Evolutionary conservation across 805 yeast genomes (phyloP), one percentile per base, ranked within the genome.

Genomic region (Teunomyces barrocoloradensis): DNA sequence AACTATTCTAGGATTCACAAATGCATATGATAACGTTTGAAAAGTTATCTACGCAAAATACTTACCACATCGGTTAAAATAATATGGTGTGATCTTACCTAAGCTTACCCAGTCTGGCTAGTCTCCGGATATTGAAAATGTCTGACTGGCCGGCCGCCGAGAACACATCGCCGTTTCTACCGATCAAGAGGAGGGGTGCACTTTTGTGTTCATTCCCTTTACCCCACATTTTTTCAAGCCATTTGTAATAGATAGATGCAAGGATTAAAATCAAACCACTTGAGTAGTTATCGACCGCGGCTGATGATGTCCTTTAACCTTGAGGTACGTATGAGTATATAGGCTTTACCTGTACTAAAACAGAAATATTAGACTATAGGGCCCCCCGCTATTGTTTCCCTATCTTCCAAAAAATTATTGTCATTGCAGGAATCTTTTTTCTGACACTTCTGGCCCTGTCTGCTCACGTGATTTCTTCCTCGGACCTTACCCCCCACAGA

Each of bases 401-500:
- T 13, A 13, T 5, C 18, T 10, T 32, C 4, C 18, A 32, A 7
- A 7, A 25, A 6, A 25, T 7, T 1, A 11, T 10, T 13, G 34
- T 32, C 18, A 13, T 30, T 30, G 11, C 11, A 32, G 9, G 9
- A 6, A 13, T 32, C 7, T 13, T 32, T n/a, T 13, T 32, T 15
- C 17, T 7, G 20, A 6, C 17, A 13, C 17, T 17, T 17, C 7
- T n/a, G 7, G 5, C 9, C n/a, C 15, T 13, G 17, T 29, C 3
- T 13, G 6, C 36, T 21, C 40, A 37, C 40, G 40, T 37, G 40
- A 23, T n/a, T 39, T 44, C 33, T 37, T 38, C 46, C 46, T 44
- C 46, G 42, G 46, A 29, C 27, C 15, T 47, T 42, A 43, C 46
- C 37, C 45, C 41, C 44, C 34, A 32, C 34, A 11, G 17, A 32